Percentiles rank a stretch among this genome's conserved stretches.
phyloP scores from a whole-genome alignment of 768 basidiomycete genomes.

The Pulveroboletus sp. region DNA sequence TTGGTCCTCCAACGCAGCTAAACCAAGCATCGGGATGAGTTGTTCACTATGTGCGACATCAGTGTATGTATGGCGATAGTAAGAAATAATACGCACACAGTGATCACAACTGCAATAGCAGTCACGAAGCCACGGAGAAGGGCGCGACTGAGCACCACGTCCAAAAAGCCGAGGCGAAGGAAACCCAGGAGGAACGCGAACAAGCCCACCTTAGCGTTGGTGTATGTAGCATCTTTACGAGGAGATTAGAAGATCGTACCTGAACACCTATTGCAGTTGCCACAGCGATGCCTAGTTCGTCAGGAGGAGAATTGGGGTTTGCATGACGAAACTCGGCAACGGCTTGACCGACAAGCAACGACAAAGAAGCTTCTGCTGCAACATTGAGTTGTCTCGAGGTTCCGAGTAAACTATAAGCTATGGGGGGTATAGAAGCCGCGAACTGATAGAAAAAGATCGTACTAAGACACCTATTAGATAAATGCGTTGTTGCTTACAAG shows the following conservation, averaged over 20 bases:
- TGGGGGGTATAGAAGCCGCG: constrained; percentile 79
- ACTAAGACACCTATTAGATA: not conserved
- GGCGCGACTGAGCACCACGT: constrained; percentile 88
- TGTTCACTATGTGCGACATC: constrained; percentile 52
- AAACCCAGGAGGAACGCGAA: constrained; percentile 84
- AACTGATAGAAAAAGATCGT: constrained; percentile 42
- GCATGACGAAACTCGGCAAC: constrained; percentile 62
- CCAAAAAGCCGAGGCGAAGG: constrained; percentile 86
- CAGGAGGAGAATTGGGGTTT: constrained; percentile 34
- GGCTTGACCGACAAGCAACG: constrained; percentile 83
- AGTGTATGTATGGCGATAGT: not conserved
- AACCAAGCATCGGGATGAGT: constrained; percentile 86
- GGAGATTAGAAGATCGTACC: constrained; percentile 33
- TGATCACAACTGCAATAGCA: constrained; percentile 80
- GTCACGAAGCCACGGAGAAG: constrained; percentile 84
- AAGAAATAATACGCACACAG: constrained; percentile 50
- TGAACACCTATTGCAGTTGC: constrained; percentile 83
- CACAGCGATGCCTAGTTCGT: constrained; percentile 58
- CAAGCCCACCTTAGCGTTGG: constrained; percentile 59
- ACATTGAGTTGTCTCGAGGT: constrained; percentile 78
- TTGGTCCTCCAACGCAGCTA: constrained; percentile 49
- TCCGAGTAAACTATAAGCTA: constrained; percentile 88
- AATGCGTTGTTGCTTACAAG: constrained; percentile 46
- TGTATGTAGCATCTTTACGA: not conserved
- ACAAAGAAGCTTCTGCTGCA: constrained; percentile 86